Conservation (phyloP, 352 stramenopile species). For the Globisporangium paroecandrum region DNA sequence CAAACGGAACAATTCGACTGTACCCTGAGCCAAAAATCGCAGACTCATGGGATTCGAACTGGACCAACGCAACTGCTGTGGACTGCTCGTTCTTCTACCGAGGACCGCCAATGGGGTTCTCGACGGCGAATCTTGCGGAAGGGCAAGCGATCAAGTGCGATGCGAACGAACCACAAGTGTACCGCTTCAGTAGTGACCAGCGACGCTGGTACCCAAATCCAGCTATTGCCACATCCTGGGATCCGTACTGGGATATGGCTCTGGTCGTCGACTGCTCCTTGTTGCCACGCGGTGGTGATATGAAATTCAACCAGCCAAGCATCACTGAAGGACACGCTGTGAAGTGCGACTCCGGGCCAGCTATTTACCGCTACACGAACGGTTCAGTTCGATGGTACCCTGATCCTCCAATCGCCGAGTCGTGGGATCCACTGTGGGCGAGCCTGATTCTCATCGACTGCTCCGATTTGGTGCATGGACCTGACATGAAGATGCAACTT, state of each 20-base stretch:
- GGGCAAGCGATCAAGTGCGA: constrained; percentile 18
- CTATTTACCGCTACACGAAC: constrained; percentile 14
- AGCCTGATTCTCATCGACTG: constrained; percentile 19
- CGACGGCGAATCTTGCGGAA: constrained; percentile 12
- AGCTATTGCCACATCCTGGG: constrained; percentile 23
- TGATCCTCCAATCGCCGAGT: constrained; percentile 14
- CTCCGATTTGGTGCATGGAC: not conserved
- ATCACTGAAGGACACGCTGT: constrained; percentile 19
- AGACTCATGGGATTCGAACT: constrained; percentile 21
- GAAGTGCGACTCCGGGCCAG: not conserved
- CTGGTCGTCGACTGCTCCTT: constrained; percentile 19
- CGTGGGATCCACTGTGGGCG: constrained; percentile 20
- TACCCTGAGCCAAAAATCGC: constrained; percentile 20
- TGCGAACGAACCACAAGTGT: not conserved
- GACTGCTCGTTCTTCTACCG: constrained; percentile 16
- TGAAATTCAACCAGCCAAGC: constrained; percentile 17
- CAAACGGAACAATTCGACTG: constrained; percentile 10
- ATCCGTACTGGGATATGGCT: constrained; percentile 13
- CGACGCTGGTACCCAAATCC: constrained; percentile 17
- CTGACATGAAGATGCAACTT: not conserved
- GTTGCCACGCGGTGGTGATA: constrained; percentile 10
- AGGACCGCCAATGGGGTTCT: constrained; percentile 14
- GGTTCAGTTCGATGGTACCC: constrained; percentile 15
- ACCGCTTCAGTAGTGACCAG: constrained; percentile 15
- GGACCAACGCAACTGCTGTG: constrained; percentile 8